Evolutionary conservation across 345 rosid genomes (phyloP).

Genomic region (Geranium brycei): DNA sequence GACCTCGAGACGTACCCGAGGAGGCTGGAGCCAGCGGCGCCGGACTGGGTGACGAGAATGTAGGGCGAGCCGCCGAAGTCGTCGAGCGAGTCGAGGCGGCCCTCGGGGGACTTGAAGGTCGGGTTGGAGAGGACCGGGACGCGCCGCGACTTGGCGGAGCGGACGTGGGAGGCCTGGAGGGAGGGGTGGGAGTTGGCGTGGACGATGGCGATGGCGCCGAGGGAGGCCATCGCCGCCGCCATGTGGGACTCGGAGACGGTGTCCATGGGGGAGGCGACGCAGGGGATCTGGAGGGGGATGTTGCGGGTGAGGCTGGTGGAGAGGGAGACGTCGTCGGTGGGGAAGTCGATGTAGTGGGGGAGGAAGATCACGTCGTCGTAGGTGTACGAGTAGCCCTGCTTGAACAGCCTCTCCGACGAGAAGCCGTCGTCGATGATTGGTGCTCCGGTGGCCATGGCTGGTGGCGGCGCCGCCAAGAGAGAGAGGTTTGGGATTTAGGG

Average conservation of each 20-base stretch:
- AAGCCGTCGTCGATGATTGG: conserved; percentile 46
- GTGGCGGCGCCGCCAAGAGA: background rate
- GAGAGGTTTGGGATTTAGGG: background rate
- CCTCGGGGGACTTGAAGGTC: conserved; percentile 22
- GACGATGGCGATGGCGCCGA: conserved; percentile 69
- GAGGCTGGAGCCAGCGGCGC: conserved; percentile 32
- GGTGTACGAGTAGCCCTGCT: conserved; percentile 74
- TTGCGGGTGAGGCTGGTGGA: conserved; percentile 61
- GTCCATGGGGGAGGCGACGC: conserved; percentile 92
- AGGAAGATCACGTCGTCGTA: conserved; percentile 86
- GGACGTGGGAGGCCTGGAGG: conserved; percentile 50
- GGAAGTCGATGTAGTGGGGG: conserved; percentile 87
- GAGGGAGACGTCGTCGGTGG: conserved; percentile 62
- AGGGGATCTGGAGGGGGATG: conserved; percentile 58
- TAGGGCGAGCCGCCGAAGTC: conserved; percentile 8
- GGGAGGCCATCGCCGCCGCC: conserved; percentile 82
- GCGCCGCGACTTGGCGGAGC: conserved; percentile 55
- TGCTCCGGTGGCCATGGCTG: background rate
- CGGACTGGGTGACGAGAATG: conserved; percentile 19
- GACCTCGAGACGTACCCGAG: conserved; percentile 50
- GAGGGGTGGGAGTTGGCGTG: conserved; percentile 53
- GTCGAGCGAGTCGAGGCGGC: conserved; percentile 4
- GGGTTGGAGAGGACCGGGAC: conserved; percentile 53
- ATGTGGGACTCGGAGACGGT: conserved; percentile 80
- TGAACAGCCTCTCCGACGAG: conserved; percentile 47